Evolutionary conservation across 139 green algal genomes (phyloP).

Genomic region (Axilococcus clingmanii): DNA sequence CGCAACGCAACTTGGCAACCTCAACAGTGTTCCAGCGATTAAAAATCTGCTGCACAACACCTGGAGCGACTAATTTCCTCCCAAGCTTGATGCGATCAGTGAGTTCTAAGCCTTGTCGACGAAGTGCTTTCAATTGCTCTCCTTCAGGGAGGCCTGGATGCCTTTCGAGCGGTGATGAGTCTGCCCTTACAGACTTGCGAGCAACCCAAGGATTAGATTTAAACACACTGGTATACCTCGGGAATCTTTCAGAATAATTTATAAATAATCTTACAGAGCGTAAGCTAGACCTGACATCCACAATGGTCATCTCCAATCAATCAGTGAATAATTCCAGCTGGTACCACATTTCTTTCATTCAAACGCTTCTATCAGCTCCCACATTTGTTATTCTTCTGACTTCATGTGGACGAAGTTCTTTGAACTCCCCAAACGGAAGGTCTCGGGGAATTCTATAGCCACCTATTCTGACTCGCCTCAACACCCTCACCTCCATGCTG

Average conservation of each 20-base stretch:
- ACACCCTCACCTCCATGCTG: constrained; percentile 56
- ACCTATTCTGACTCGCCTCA: constrained; percentile 75
- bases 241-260: too few relatives aligned
- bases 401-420: constrained; percentile 32
- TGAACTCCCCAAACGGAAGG: constrained; percentile 50
- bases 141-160: background rate
- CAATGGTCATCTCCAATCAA: too few relatives aligned
- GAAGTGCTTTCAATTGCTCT: constrained; percentile 13
- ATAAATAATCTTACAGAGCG: too few relatives aligned
- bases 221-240: too few relatives aligned
- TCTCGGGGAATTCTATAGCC: constrained; percentile 57
- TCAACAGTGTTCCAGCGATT: constrained; percentile 24
- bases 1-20: constrained; percentile 21
- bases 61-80: background rate
- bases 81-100: constrained; percentile 26
- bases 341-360: too few relatives aligned
- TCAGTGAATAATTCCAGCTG: too few relatives aligned
- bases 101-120: constrained; percentile 7
- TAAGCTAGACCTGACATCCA: too few relatives aligned
- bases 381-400: constrained; percentile 26
- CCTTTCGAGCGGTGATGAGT: too few relatives aligned
- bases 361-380: constrained; percentile 23
- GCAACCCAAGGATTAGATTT: too few relatives aligned
- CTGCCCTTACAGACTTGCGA: too few relatives aligned
- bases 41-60: constrained; percentile 11